Evolutionary conservation across 2,329 filamentous ascomycete species (phyloP).

Genomic region (Pseudogymnoascus sp.): DNA sequence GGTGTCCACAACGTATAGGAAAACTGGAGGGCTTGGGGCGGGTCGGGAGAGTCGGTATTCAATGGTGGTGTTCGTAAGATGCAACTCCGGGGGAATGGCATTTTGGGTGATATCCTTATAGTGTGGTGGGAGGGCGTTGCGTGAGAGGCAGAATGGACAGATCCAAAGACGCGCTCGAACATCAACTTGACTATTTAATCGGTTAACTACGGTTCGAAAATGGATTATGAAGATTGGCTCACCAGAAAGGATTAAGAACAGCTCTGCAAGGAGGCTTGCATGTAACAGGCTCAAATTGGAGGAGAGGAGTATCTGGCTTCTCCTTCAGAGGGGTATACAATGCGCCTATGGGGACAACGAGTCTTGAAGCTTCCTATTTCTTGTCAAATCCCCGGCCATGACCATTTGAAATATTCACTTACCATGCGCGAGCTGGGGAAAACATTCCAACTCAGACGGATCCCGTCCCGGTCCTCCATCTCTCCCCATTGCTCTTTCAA

Average conservation of each 20-base stretch:
- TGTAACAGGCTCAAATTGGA: conserved; percentile 93
- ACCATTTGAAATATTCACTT: conserved; percentile 26
- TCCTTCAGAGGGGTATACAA: conserved; percentile 95
- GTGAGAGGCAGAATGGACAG: conserved; percentile 77
- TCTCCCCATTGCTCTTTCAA: conserved; percentile 95
- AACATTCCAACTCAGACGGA: conserved; percentile 96
- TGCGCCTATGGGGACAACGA: conserved; percentile 92
- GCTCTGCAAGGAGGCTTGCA: conserved; percentile 95
- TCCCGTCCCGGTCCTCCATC: conserved; percentile 90
- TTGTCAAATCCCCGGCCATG: conserved; percentile 21
- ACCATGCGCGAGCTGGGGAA: conserved; percentile 98
- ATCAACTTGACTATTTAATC: conserved; percentile 62
- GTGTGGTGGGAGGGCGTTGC: conserved; percentile 73
- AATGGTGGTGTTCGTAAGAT: conserved; percentile 78
- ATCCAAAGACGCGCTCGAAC: conserved; percentile 79
- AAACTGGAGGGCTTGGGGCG: conserved; percentile 78
- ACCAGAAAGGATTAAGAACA: conserved; percentile 96
- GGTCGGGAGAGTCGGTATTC: conserved; percentile 75
- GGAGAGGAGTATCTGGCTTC: conserved; percentile 76
- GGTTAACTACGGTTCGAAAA: conserved; percentile 18
- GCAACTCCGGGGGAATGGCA: conserved; percentile 74
- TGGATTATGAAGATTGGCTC: conserved; percentile 29
- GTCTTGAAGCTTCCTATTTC: conserved; percentile 75
- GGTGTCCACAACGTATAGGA: conserved; percentile 79
- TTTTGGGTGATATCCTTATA: conserved; percentile 86